Evolutionary conservation across 2,329 filamentous ascomycete species (phyloP).

Genomic region (Chrysoporthe deuterocubensis): DNA sequence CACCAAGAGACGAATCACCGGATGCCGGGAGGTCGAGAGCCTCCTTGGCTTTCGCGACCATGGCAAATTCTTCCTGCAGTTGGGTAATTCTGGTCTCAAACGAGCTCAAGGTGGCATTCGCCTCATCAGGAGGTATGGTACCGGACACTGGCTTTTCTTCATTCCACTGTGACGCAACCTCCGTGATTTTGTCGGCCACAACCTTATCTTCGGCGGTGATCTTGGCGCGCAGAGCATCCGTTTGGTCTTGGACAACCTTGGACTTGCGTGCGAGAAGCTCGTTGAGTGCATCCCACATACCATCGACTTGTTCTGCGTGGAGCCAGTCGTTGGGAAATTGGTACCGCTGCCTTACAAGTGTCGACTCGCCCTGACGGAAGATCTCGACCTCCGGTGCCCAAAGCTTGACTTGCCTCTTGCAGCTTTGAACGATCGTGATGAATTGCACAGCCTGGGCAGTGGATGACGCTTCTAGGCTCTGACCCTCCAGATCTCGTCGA

Average conservation of each 20-base stretch:
- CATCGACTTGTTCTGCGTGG: slow-evolving; percentile 92
- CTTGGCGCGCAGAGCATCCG: slow-evolving; percentile 91
- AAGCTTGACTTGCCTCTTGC: slow-evolving; percentile 87
- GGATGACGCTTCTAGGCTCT: slow-evolving; percentile 90
- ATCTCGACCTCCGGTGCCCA: slow-evolving; percentile 97
- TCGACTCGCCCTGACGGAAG: slow-evolving; percentile 94
- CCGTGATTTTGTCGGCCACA: slow-evolving; percentile 83
- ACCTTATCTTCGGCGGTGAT: slow-evolving; percentile 93
- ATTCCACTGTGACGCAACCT: slow-evolving; percentile 87
- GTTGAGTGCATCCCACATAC: slow-evolving; percentile 91
- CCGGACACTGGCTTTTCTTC: slow-evolving; percentile 97
- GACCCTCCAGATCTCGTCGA: slow-evolving; percentile 85
- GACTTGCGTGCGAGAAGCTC: slow-evolving; percentile 90
- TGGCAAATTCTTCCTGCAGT: slow-evolving; percentile 85
- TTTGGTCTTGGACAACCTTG: slow-evolving; percentile 95
- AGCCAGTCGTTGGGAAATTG: slow-evolving; percentile 95
- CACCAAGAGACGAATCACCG: slow-evolving; percentile 78
- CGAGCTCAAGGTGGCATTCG: slow-evolving; percentile 76
- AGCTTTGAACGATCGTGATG: slow-evolving; percentile 96
- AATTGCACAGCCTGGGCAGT: slow-evolving; percentile 97
- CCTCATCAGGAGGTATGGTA: slow-evolving; percentile 86
- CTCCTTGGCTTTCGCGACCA: slow-evolving; percentile 96
- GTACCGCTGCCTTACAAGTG: slow-evolving; percentile 87
- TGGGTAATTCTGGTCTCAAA: slow-evolving; percentile 87
- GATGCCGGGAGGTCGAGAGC: slow-evolving; percentile 86